Base-by-base conservation (phyloP, 768 basidiomycete species). In the Russula earlei region DNA sequence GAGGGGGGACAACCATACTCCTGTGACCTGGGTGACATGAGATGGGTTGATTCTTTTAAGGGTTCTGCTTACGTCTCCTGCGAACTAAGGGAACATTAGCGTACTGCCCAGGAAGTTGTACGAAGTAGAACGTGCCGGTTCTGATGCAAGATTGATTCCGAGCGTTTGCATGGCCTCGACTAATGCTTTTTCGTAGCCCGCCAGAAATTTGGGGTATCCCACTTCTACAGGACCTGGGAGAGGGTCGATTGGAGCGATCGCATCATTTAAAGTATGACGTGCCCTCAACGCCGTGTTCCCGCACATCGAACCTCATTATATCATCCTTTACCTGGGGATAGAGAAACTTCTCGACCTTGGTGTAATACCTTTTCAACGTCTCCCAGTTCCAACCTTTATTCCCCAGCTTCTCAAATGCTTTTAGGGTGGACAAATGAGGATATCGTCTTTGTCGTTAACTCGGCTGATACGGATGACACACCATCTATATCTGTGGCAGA, bases 311-410 rank as follows among this genome's bases (percentile, higher is more conserved):
- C 17, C 29, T 42, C 15, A 53, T 49, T 17, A 11, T 22, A 22
- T 58, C 55, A 4, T 50, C 40, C 25, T 24, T 48, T 41, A 11
- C 22, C 10, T 43, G 17, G 2, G 55, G 56, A 19, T 36, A 46
- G 29, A 41, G 49, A 20, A 50, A 62, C 8, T 45, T 41, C 47
- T 66, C 65, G 27, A 12, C 36, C 31, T 55, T 63, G 41, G 52
- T 63, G 45, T 37, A 55, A 43, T 66, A 65, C 37, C 51, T 46
- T 20, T 46, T 52, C 41, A 59, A 43, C 19, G 20, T 45, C 22
- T 59, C 43, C 64, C 64, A 66, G 22, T 63, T 63, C 65, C 65
- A 66, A 9, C 65, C 65, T 19, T 58, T 55, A 41, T 65, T 66
- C 12, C 65, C 65, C 6, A 66, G 53, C 31, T 50, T 52, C 37